Evolutionary conservation across 2,329 filamentous ascomycete species (phyloP).

Genomic region (Pyricularia pennisetigena): DNA sequence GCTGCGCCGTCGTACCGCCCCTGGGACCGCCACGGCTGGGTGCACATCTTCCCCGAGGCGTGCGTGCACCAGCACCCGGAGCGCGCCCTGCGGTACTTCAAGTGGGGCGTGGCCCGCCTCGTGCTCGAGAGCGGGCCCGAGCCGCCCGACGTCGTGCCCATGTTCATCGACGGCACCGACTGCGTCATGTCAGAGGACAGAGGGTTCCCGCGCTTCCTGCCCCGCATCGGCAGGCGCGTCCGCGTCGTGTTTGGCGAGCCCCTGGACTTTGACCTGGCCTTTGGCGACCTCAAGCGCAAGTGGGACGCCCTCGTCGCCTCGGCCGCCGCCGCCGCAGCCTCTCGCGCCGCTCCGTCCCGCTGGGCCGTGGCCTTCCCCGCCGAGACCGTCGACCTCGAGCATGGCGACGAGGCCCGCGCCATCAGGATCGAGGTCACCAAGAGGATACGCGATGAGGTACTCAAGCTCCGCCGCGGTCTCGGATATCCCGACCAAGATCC

Average conservation of each 20-base stretch:
- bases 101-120: constrained; percentile 88
- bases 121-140: constrained; percentile 61
- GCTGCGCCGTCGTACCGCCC: constrained; percentile 60
- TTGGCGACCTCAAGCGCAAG: constrained; percentile 63
- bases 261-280: constrained; percentile 62
- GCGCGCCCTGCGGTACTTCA: constrained; percentile 87
- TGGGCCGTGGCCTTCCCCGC: neutral
- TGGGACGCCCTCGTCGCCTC: constrained; percentile 58
- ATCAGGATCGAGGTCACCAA: constrained; percentile 72
- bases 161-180: constrained; percentile 89
- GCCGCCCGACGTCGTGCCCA: constrained; percentile 79
- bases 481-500: constrained; percentile 76
- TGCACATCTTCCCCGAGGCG: constrained; percentile 94
- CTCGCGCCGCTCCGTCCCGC: neutral
- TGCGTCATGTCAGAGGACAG: constrained; percentile 80
- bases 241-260: constrained; percentile 70
- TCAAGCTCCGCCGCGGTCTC: constrained; percentile 62
- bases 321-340: neutral
- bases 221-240: constrained; percentile 61
- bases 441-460: constrained; percentile 67
- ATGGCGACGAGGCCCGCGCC: constrained; percentile 63
- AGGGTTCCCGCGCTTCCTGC: constrained; percentile 69
- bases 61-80: constrained; percentile 81
- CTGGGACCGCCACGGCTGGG: constrained; percentile 66
- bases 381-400: constrained; percentile 38